Evolutionary conservation across 768 basidiomycete species (phyloP).

Genomic region (Collybiopsis luxurians): DNA sequence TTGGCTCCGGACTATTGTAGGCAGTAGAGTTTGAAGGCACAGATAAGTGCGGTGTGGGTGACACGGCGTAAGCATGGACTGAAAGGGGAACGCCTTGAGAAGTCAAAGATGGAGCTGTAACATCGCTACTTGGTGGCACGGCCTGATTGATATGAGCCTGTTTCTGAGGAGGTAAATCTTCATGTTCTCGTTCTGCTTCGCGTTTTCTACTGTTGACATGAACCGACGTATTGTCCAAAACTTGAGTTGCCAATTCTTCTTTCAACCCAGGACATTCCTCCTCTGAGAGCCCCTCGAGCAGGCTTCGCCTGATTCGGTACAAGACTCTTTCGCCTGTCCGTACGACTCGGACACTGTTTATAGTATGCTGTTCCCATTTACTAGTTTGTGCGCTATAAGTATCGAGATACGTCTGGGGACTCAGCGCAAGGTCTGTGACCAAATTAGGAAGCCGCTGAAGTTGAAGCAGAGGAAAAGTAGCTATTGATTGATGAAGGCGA

Average conservation of each 20-base stretch:
- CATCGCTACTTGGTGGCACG: background rate
- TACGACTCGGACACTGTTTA: constrained; percentile 57
- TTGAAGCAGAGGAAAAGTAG: constrained; percentile 66
- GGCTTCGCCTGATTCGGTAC: constrained; percentile 57
- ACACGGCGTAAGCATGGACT: background rate
- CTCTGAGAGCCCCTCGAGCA: constrained; percentile 56
- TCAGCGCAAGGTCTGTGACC: constrained; percentile 53
- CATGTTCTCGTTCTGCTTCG: constrained; percentile 18
- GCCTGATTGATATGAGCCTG: constrained; percentile 11
- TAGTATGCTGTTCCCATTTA: constrained; percentile 69
- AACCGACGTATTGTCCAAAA: background rate
- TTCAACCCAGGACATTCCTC: constrained; percentile 54
- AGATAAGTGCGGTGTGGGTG: constrained; percentile 4
- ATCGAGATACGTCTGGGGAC: constrained; percentile 54
- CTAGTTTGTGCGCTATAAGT: constrained; percentile 50
- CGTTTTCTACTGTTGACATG: too few species aligned
- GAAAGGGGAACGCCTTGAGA: background rate
- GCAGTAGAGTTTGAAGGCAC: background rate
- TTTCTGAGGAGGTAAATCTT: constrained; percentile 23
- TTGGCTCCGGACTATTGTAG: too few species aligned
- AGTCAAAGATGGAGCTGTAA: background rate
- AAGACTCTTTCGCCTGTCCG: constrained; percentile 59
- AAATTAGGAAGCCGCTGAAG: constrained; percentile 51
- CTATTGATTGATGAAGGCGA: constrained; percentile 52
- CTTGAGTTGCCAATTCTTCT: constrained; percentile 53